These are phyloP conservation scores for Pythium guiyangense DNA, from an alignment of 352 stramenopile genomes.

Conservation along the genomic window DNA sequence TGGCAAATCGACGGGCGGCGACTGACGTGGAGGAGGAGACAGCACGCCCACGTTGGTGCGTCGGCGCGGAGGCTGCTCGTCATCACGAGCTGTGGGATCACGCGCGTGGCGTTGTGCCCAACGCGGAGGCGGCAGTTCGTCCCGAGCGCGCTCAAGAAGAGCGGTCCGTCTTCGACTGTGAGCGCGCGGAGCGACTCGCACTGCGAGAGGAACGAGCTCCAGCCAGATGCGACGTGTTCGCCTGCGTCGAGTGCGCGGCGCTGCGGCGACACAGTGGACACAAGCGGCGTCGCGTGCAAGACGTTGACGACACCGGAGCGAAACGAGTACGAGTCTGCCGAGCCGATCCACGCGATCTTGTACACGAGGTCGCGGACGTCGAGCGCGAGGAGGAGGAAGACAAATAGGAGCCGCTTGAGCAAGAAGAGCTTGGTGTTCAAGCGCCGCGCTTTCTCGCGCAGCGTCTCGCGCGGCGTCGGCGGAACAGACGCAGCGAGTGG, in stretches of 20 bases:
- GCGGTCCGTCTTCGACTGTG: conserved; percentile 4
- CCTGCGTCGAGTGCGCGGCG: conserved; percentile 1
- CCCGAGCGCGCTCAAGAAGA: conserved; percentile 19
- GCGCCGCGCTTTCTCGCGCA: conserved; percentile 1
- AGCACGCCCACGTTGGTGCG: conserved; percentile 20
- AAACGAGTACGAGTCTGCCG: conserved; percentile 19
- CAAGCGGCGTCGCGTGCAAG: conserved; percentile 10
- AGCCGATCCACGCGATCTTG: conserved; percentile 21
- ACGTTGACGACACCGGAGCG: conserved; percentile 4
- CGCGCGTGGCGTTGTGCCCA: conserved; percentile 3
- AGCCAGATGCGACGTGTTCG: conserved; percentile 11
- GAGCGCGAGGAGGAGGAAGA: conserved; percentile 9
- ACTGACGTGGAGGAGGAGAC: conserved; percentile 11
- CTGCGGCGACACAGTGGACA: background rate
- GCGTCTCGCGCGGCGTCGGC: background rate
- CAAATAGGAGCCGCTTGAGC: conserved; percentile 9
- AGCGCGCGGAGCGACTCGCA: conserved; percentile 14
- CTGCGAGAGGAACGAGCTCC: conserved; percentile 19
- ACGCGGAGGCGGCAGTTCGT: conserved; percentile 14
- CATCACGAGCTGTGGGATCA: conserved; percentile 16
- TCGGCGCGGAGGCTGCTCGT: conserved; percentile 18
- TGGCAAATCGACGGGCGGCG: conserved; percentile 16
- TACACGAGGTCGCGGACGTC: conserved; percentile 22
- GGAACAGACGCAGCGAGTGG: too few relatives aligned
- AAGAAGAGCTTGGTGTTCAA: conserved; percentile 7